These are phyloP conservation scores for Pyrus pyrifolia DNA, from an alignment of 306 rosid species.

Conservation along the genomic window DNA sequence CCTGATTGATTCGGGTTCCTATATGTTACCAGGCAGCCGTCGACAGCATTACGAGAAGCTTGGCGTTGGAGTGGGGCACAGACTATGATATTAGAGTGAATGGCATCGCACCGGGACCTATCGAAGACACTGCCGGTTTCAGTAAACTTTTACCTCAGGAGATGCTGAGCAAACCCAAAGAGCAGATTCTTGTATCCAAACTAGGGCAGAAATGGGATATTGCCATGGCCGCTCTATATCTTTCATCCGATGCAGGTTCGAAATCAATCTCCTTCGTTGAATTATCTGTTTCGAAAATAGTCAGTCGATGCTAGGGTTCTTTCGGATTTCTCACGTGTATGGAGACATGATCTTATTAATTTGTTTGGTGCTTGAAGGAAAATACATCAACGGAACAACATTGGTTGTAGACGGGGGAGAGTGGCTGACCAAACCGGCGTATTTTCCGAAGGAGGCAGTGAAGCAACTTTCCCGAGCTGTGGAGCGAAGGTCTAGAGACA, in stretches of 20 bases:
- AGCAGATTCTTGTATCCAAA: neutral
- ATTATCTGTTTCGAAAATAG: neutral
- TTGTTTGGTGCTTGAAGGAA: neutral
- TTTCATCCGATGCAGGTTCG: constrained; percentile 9
- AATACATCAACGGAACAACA: constrained; percentile 19
- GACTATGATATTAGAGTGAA: constrained; percentile 19
- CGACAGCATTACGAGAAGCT: constrained; percentile 17
- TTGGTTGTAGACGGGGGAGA: constrained; percentile 4
- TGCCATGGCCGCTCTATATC: constrained; percentile 20
- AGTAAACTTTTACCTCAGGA: constrained; percentile 15
- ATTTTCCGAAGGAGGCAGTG: constrained; percentile 4
- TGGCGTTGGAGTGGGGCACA: constrained; percentile 23
- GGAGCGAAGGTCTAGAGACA: constrained; percentile 12
- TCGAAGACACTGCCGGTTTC: constrained; percentile 11
- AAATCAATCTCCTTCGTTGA: neutral
- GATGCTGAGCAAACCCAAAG: neutral
- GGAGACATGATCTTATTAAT: neutral
- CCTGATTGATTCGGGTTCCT: neutral
- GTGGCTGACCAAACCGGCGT: constrained; percentile 6
- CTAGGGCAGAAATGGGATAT: constrained; percentile 17
- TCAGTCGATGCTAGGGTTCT: neutral
- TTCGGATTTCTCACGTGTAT: neutral
- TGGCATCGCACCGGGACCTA: constrained; percentile 20
- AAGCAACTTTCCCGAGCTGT: constrained; percentile 10
- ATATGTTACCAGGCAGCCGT: constrained; percentile 10